Evolutionary conservation across 2,329 filamentous ascomycete species (phyloP), one percentile per base, ranked within the genome.

Genomic region (Metarhizium guizhouense): DNA sequence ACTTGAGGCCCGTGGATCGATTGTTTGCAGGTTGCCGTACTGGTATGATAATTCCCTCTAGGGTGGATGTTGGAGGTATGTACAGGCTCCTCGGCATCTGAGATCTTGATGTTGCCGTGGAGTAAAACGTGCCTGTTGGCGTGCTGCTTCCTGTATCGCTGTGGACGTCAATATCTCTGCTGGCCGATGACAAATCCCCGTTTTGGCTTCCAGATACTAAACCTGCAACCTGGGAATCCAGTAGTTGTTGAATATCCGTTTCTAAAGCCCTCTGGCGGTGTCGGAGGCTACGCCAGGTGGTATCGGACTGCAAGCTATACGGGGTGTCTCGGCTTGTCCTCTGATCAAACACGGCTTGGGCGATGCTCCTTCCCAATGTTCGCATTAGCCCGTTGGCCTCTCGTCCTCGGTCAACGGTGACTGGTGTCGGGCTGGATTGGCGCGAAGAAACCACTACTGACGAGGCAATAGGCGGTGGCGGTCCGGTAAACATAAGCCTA

Each of bases 1-100:
- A 77, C 32, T 77, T 76, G 14, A 91, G 73, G 0, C 84, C 79
- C 8, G 81, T 67, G 40, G 77, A 80, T 55, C 76, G 76, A 47
- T 71, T 62, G 16, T 62, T 59, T 34, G 72, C 73, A 0, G 83
- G 83, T 59, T 86, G 83, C 32, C 78, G 78, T 42, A 84, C 79
- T 1, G 83, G 84, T n/a, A 84, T 74, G 49, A 86, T 72, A n/a
- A 73, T 73, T 8, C 76, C 78, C 5, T 74, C 68, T 1, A 70
- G 60, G 0, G 71, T 74, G 0, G 73, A 69, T 6, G 64, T 65
- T 2, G 68, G 65, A 0, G 70, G 68, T 1, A 72, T 63, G 42
- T 76, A 75, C 52, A 85, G 64, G 0, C 70, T 73, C 54, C 65
- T 72, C 29, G 62, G 58, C 68, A 74, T 72, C 16, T 68, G 71